Evolutionary conservation across 441 rosid species (phyloP).

Genomic region (Raphanus hybrid): DNA sequence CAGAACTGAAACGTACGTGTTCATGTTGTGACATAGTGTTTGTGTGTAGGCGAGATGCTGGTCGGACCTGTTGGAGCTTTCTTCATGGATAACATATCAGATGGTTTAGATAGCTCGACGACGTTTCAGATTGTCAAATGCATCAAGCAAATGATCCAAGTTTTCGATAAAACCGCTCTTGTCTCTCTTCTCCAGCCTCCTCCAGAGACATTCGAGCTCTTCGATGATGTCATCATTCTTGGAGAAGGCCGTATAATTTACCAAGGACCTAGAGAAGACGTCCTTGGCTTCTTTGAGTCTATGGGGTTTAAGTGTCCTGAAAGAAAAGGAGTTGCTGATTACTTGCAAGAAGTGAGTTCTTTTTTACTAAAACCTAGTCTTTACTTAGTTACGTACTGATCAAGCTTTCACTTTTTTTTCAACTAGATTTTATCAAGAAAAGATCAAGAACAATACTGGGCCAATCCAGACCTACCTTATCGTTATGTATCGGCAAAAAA

Average conservation of each 20-base stretch:
- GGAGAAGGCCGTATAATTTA: slow-evolving; percentile 77
- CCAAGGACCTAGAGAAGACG: slow-evolving; percentile 77
- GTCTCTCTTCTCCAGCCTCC: slow-evolving; percentile 96
- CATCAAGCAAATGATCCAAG: slow-evolving; percentile 63
- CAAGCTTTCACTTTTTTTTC: background rate
- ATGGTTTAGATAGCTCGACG: slow-evolving; percentile 85
- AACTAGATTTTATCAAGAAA: slow-evolving; percentile 62
- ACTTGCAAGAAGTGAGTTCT: slow-evolving; percentile 74
- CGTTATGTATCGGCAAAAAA: slow-evolving; percentile 47
- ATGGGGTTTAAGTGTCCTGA: slow-evolving; percentile 87
- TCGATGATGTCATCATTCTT: slow-evolving; percentile 79
- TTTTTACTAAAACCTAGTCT: background rate
- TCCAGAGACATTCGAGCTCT: slow-evolving; percentile 83
- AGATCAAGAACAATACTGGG: slow-evolving; percentile 70
- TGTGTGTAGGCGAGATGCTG: slow-evolving; percentile 74
- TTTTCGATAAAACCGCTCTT: slow-evolving; percentile 70
- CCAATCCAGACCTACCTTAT: slow-evolving; percentile 42
- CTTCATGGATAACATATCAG: slow-evolving; percentile 89
- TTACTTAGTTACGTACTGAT: slow-evolving; percentile 7
- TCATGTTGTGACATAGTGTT: background rate
- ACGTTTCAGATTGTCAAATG: slow-evolving; percentile 75
- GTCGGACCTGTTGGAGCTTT: slow-evolving; percentile 75
- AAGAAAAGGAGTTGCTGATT: slow-evolving; percentile 85
- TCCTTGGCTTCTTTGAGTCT: slow-evolving; percentile 65
- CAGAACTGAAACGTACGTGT: background rate